Conservation (phyloP, 495 filamentous ascomycete species). For the Penicillium nucicola region DNA sequence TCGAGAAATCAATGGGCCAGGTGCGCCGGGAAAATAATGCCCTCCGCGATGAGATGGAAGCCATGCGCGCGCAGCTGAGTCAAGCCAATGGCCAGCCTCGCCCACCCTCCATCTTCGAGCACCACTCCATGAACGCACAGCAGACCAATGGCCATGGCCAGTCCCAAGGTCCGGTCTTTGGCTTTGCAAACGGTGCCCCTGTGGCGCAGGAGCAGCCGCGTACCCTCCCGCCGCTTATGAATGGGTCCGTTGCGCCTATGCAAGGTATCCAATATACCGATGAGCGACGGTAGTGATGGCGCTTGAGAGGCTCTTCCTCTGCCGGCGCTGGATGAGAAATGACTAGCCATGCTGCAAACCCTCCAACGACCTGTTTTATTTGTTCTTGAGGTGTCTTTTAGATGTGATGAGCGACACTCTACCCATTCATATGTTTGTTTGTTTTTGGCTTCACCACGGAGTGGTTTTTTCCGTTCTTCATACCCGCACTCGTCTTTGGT, state of each 20-base stretch:
- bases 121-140: conserved; percentile 32
- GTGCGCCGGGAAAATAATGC: conserved; percentile 45
- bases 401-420: conserved; percentile 3
- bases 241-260: conserved; percentile 51
- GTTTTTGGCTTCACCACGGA: conserved; percentile 1
- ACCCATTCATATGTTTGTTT: background rate
- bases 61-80: conserved; percentile 43
- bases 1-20: conserved; percentile 33
- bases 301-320: background rate
- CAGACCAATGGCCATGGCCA: conserved; percentile 41
- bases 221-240: conserved; percentile 50
- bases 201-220: conserved; percentile 46
- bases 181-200: conserved; percentile 29
- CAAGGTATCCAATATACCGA: conserved; percentile 57
- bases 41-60: conserved; percentile 51
- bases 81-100: conserved; percentile 46
- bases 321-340: conserved; percentile 23
- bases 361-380: conserved; percentile 15
- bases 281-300: conserved; percentile 38
- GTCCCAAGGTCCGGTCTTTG: conserved; percentile 31
- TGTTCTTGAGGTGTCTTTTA: conserved; percentile 20
- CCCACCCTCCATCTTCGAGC: conserved; percentile 38
- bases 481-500: conserved; percentile 24
- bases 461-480: conserved; percentile 19
- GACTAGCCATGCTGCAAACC: conserved; percentile 25